Percentiles rank a stretch among this genome's conserved stretches.
Evolutionary conservation across 2,329 filamentous ascomycete species (phyloP).

Genomic region (Ceratocystis eucalypticola): DNA sequence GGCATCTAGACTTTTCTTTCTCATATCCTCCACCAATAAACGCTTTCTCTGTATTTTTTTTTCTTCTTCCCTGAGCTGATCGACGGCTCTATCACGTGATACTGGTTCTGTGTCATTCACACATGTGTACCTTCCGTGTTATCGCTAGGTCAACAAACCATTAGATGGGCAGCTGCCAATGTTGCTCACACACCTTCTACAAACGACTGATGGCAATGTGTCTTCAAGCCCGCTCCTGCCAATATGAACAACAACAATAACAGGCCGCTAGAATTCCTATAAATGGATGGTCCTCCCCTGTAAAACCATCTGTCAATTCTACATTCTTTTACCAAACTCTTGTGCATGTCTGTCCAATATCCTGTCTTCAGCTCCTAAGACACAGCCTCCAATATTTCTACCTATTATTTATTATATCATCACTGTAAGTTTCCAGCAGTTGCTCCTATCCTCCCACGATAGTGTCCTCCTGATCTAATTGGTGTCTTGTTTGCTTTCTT

Average conservation of each 20-base stretch:
- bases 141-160: not conserved
- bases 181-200: not conserved
- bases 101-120: not conserved
- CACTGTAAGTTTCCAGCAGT: too few species aligned
- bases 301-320: not conserved
- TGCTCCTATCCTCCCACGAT: too few species aligned
- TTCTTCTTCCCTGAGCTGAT: not conserved
- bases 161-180: not conserved
- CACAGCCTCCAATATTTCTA: too few species aligned
- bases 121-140: not conserved
- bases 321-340: not conserved
- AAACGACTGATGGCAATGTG: not conserved
- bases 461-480: not conserved
- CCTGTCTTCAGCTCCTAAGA: too few species aligned
- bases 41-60: not conserved
- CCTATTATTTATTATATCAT: too few species aligned
- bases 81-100: not conserved
- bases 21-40: not conserved
- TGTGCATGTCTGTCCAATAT: not conserved
- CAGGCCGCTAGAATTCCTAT: not conserved
- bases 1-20: not conserved
- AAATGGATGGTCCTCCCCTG: not conserved
- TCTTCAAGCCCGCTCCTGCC: not conserved
- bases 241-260: not conserved
- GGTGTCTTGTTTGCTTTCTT: not conserved